Conservation (phyloP, 805 yeast genomes). For the Candida germanica region DNA sequence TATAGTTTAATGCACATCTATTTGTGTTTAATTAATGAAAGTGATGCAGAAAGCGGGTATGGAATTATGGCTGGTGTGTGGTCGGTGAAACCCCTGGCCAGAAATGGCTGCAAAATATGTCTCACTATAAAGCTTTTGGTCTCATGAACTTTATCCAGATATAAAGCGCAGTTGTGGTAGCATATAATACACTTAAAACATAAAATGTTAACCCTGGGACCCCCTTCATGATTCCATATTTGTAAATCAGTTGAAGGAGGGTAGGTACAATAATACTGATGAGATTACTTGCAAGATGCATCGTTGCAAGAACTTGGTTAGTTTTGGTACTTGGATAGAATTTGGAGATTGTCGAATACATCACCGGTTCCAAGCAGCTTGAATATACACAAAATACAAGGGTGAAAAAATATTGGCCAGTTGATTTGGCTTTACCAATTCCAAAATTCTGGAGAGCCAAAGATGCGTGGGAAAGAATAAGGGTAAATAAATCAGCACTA, state of each 20-base stretch:
- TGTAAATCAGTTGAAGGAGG: constrained; percentile 4
- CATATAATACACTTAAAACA: not conserved
- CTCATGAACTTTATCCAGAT: not conserved
- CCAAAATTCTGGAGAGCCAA: not conserved
- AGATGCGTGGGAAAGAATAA: not conserved
- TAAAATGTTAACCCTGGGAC: constrained; percentile 7
- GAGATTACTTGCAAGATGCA: constrained; percentile 4
- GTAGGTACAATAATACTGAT: constrained; percentile 3
- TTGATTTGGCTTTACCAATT: not conserved
- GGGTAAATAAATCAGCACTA: constrained; percentile 8
- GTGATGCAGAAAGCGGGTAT: too few relatives aligned
- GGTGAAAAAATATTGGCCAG: constrained; percentile 46
- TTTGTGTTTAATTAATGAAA: too few relatives aligned
- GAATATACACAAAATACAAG: constrained; percentile 41
- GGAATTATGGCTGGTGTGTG: too few relatives aligned
- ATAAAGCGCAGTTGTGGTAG: not conserved
- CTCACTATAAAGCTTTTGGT: not conserved
- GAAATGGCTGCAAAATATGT: too few relatives aligned
- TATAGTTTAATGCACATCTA: too few relatives aligned
- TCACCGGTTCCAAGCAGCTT: constrained; percentile 50
- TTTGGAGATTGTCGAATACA: constrained; percentile 57
- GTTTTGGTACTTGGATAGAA: constrained; percentile 42
- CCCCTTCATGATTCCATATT: constrained; percentile 9
- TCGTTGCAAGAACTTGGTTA: constrained; percentile 8
- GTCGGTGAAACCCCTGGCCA: too few relatives aligned